Evolutionary conservation across 2,329 filamentous ascomycete genomes (phyloP), one percentile per base, ranked within the genome.

Genomic region (Mycosphaerella sp.): DNA sequence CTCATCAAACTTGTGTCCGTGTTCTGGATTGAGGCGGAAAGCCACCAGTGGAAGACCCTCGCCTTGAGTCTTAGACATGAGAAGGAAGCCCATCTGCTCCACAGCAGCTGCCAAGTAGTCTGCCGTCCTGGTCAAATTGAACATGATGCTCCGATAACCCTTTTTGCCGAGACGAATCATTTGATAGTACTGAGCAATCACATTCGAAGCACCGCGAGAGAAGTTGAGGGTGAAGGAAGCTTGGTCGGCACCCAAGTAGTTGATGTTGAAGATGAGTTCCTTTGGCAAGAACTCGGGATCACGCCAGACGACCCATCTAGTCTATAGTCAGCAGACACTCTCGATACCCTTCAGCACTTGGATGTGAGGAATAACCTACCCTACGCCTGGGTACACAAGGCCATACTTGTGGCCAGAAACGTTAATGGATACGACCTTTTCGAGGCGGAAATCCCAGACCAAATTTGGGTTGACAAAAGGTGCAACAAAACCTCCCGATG

Each of bases 191-290:
- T 97, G 92, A 29, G 89, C 92, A 58, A 97, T 95, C 67, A 96
- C 88, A 69, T 96, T 91, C 5, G 86, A 89, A 10, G 92, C 92
- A 54, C 91, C 91, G 72, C 95, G 95, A 68, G 88, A 95, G 78
- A 97, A 97, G 78, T 97, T 97, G 56, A 97, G 83, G 0, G 92
- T 96, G 75, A 96, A 96, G 2, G 89, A 95, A 2, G 90, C 86
- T 71, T 97, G 92, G 68, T 96, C 89, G 9, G 92, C 91, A 47
- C 92, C 92, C 5, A 96, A 85, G 74, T 97, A 97, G 80, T 96
- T 96, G 80, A 97, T 96, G 79, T 95, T 96, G 82, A 97, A 97
- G 65, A 97, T 89, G 21, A 96, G 84, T 67, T 96, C 91, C 68
- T 92, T 80, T 6, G 92, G 92, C 2, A 95, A 80, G 73, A 79